Evolutionary conservation across 257 asterid species (phyloP), one percentile per base, ranked within the genome.

Genomic region (Anisodus acutangulus): DNA sequence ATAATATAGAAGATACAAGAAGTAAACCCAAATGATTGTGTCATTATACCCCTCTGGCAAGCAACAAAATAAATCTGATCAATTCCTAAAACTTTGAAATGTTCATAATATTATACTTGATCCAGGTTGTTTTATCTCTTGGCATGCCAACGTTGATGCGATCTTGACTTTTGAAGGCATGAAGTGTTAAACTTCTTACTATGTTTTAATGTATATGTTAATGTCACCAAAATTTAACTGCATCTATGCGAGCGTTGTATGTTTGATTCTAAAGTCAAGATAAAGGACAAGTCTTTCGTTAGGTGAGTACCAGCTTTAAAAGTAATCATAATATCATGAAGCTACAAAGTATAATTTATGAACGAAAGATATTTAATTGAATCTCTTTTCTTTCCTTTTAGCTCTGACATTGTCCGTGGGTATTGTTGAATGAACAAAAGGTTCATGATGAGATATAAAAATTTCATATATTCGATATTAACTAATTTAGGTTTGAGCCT

Each of bases 1-100:
- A 76, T 76, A 31, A 76, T 76, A 31, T 26, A 76, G 63, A 76
- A 76, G 90, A 82, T 79, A 74, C 47, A 53, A 37, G 7, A 31
- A 1, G 54, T 16, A 37, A 54, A 57, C 31, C 7, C 11, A 49
- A 51, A 51, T 51, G 62, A 51, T 54, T 76, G 60, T 49, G 81
- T 76, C 81, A 26, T 51, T 35, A 26, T 78, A 53, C 4, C 64
- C 64, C 31, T 13, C 81, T 2, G 64, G 49, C 49, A 53, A 78
- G 31, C 64, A 78, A 26, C 49, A 54, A 69, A 68, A 35, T 22
- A 51, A 39, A 78, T 78, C 0, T 78, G 31, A 53, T 78, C 19
- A 35, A 62, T 5, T n/a, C 35, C 26, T 17, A 67, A 3, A 22
- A 1, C 3, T 67, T 35, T 69, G 6, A 69, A 69, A 15, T 9